Base-by-base conservation (phyloP, 331 rosid genomes). In the Erythrophleum ivorense region DNA sequence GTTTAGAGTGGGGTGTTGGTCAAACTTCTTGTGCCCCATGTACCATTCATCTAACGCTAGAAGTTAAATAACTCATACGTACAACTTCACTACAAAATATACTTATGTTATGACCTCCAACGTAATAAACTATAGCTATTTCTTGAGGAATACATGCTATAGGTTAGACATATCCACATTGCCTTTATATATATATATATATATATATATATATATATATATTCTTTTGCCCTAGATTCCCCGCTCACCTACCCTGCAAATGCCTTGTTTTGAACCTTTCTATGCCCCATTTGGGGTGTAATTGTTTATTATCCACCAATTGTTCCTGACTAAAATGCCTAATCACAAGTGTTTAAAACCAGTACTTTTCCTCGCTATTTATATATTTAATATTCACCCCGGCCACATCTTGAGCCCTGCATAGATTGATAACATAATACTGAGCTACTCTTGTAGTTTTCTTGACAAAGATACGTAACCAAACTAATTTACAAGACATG, bases 331-430 rank as follows among this genome's bases (percentile, higher is more conserved):
- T 67, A 45, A 74, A 55, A 71, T 77, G 84, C 59, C 58, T 80
- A 48, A 48, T 59, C 52, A 50, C 43, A 72, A 34, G 50, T 15
- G 18, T 33, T 14, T 58, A 24, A 49, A 45, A 68, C 53, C 16
- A 67, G 33, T 9, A 40, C 29, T 7, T 18, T 69, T 5, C 46
- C 46, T 43, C 46, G 46, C 46, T 43, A 43, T 9, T 48, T 2
- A 48, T 43, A 0, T 4, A 29, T 52, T 4, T 24, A 24, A 24
- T 24, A 49, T 15, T 50, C 2, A 15, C 15, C 62, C 29, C 29
- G 1, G 18, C 59, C 49, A 16, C 31, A 2, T 76, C 83, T 82
- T 76, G 90, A 75, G 84, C 86, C 82, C 53, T 81, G 83, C 78
- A 19, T 78, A 18, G 16, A 43, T 49, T 3, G 9, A 2, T 48